Conservation (phyloP, 2,329 filamentous ascomycete genomes). For the Pestalotiopsis fici region DNA sequence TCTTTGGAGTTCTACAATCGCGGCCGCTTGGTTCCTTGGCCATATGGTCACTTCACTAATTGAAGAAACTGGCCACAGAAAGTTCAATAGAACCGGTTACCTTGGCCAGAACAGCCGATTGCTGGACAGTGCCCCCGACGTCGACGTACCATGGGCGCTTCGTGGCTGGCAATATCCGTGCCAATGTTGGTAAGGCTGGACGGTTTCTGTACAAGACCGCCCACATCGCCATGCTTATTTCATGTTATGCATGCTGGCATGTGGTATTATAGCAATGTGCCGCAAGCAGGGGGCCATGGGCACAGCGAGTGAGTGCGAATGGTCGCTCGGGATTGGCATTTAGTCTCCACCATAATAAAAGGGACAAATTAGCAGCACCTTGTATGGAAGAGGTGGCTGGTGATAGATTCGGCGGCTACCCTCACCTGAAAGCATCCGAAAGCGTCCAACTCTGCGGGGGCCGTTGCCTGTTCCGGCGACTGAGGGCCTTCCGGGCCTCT, state of each 20-base stretch:
- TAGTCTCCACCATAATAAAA: not conserved
- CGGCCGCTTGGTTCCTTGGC: not conserved
- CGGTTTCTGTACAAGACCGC: not conserved
- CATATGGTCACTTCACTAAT: not conserved
- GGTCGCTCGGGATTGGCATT: not conserved
- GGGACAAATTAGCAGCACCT: not conserved
- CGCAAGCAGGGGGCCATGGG: not conserved
- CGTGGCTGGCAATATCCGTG: not conserved
- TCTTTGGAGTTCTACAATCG: not conserved
- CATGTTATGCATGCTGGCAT: not conserved
- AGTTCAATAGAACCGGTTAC: not conserved
- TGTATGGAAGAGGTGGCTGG: not conserved
- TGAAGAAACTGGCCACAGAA: not conserved
- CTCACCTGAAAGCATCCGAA: slow-evolving; percentile 2
- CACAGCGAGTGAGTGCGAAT: too few relatives aligned
- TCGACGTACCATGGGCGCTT: too few relatives aligned
- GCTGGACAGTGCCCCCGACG: not conserved
- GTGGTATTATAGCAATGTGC: not conserved
- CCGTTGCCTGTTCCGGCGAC: not conserved
- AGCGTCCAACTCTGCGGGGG: not conserved
- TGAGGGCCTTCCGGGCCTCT: not conserved
- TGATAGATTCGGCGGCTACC: not conserved
- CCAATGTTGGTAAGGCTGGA: not conserved
- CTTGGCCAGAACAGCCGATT: not conserved
- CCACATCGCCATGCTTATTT: not conserved